These are phyloP conservation scores for Monoraphidium neglectum DNA, from an alignment of 139 green algal genomes.

Conservation along the genomic window DNA sequence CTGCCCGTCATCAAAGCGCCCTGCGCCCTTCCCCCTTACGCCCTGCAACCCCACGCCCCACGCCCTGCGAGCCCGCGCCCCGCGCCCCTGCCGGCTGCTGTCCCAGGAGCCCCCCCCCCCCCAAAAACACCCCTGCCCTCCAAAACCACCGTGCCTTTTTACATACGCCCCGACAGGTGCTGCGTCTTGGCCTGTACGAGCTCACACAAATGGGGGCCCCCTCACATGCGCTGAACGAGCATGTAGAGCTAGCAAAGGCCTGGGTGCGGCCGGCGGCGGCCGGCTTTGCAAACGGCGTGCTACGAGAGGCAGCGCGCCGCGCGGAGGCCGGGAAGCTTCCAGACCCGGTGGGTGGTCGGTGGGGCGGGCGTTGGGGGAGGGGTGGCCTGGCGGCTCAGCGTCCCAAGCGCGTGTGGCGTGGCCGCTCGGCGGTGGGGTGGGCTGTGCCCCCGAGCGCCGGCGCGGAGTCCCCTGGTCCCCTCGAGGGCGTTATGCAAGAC, in stretches of 20 bases:
- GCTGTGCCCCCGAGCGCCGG: too few relatives aligned
- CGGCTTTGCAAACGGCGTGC: slow-evolving; percentile 63
- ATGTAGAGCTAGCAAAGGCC: slow-evolving; percentile 75
- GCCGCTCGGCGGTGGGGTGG: too few relatives aligned
- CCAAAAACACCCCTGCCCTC: not conserved
- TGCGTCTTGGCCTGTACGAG: slow-evolving; percentile 80
- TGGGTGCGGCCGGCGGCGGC: slow-evolving; percentile 35
- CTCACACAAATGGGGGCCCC: slow-evolving; percentile 50
- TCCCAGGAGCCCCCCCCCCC: too few relatives aligned
- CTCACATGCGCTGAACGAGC: slow-evolving; percentile 62
- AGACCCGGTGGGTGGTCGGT: slow-evolving; percentile 5
- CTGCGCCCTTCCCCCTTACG: too few relatives aligned
- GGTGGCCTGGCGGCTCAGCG: not conserved
- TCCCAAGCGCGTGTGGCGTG: too few relatives aligned
- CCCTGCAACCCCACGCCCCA: too few relatives aligned
- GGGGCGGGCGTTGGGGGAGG: not conserved
- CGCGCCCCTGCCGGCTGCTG: too few relatives aligned
- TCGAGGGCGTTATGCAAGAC: not conserved
- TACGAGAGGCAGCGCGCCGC: slow-evolving; percentile 36
- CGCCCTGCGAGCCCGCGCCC: too few relatives aligned
- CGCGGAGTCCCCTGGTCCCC: too few relatives aligned
- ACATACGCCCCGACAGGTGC: slow-evolving; percentile 23
- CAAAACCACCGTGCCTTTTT: not conserved
- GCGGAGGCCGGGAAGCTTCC: slow-evolving; percentile 26
- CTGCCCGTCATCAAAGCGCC: too few relatives aligned